A percentile compares a stretch with the other conserved stretches of the same genome.
Conservation (phyloP, 352 stramenopile species). For the Pythium dissimile region DNA sequence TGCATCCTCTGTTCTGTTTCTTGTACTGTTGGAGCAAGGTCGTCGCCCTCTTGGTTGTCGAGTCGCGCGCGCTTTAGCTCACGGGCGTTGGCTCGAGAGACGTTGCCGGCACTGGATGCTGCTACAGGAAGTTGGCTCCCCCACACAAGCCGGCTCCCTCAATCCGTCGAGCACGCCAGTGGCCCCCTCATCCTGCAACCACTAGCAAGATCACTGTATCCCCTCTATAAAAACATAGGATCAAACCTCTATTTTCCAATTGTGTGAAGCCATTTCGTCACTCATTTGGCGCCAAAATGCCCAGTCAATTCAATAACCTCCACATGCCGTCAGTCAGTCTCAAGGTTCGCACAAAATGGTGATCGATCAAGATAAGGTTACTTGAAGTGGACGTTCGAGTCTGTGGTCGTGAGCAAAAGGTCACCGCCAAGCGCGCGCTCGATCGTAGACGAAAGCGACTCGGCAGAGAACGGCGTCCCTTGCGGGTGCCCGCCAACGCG, state of each 20-base stretch:
- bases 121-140: neutral
- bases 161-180: slow-evolving; percentile 14
- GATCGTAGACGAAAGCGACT: slow-evolving; percentile 61
- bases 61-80: slow-evolving; percentile 9
- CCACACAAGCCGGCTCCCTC: slow-evolving; percentile 12
- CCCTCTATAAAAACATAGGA: slow-evolving; percentile 7
- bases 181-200: slow-evolving; percentile 20
- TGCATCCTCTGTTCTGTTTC: slow-evolving; percentile 7
- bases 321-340: too few relatives aligned
- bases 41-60: neutral
- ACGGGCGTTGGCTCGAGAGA: slow-evolving; percentile 5
- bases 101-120: slow-evolving; percentile 10
- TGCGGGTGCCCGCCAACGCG: slow-evolving; percentile 41
- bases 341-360: too few relatives aligned
- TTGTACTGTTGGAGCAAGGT: neutral
- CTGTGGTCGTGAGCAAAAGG: slow-evolving; percentile 36
- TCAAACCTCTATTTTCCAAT: too few relatives aligned
- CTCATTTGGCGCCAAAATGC: too few relatives aligned
- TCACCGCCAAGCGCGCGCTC: slow-evolving; percentile 73
- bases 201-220: neutral
- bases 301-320: too few relatives aligned
- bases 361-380: neutral
- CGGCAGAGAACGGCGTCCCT: slow-evolving; percentile 34
- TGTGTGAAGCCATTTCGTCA: too few relatives aligned
- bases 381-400: slow-evolving; percentile 23